Evolutionary conservation across 1,139 yeast genomes (phyloP).

Genomic region (Yamadazyma diospyri): DNA sequence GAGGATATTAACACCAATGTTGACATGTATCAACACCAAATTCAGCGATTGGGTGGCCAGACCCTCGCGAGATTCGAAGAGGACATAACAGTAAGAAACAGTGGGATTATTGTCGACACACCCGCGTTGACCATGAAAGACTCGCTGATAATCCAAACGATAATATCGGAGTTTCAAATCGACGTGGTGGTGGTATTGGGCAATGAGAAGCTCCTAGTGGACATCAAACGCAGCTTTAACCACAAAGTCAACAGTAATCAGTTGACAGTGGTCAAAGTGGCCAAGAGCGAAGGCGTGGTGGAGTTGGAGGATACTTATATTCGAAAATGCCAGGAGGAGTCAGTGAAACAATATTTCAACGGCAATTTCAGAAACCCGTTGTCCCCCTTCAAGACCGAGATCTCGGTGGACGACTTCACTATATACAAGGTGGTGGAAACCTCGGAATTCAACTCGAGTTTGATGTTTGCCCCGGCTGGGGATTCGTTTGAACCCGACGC

Average conservation of each 20-base stretch:
- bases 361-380: slow-evolving; percentile 67
- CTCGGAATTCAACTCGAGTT: slow-evolving; percentile 33
- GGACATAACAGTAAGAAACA: slow-evolving; percentile 47
- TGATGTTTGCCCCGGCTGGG: slow-evolving; percentile 45
- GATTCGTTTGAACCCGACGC: slow-evolving; percentile 38
- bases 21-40: slow-evolving; percentile 54
- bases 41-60: slow-evolving; percentile 57
- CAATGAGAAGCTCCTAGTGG: slow-evolving; percentile 62
- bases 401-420: slow-evolving; percentile 33
- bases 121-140: slow-evolving; percentile 58
- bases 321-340: slow-evolving; percentile 69
- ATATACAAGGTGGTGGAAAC: slow-evolving; percentile 38
- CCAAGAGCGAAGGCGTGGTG: slow-evolving; percentile 70
- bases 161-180: slow-evolving; percentile 60
- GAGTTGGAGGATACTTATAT: slow-evolving; percentile 68
- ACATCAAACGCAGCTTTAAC: slow-evolving; percentile 54
- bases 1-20: slow-evolving; percentile 57
- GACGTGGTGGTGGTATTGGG: slow-evolving; percentile 58
- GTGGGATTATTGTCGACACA: slow-evolving; percentile 79
- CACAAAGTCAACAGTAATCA: slow-evolving; percentile 38
- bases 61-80: slow-evolving; percentile 55
- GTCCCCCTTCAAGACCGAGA: slow-evolving; percentile 62
- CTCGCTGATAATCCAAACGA: slow-evolving; percentile 52
- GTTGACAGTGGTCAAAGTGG: slow-evolving; percentile 55
- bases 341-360: slow-evolving; percentile 85